These are phyloP conservation scores for Yamadazyma olivae DNA, from an alignment of 805 yeast genomes.

Conservation along the genomic window DNA sequence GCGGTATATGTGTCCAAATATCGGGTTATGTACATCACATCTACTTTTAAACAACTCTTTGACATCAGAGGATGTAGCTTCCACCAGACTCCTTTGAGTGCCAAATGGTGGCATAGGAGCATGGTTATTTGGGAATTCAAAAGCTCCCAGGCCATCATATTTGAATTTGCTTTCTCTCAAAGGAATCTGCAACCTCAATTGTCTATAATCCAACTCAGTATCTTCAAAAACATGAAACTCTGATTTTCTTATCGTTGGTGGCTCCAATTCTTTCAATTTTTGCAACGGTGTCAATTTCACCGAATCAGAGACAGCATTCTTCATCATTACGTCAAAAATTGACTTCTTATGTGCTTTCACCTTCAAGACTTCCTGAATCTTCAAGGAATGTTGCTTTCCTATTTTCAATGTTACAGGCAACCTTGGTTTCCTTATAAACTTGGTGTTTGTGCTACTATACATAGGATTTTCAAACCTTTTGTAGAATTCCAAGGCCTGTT, in stretches of 20 bases:
- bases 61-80: background rate
- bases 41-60: background rate
- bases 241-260: conserved; percentile 25
- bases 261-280: conserved; percentile 28
- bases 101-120: background rate
- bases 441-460: conserved; percentile 21
- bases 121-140: background rate
- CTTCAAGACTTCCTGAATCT: conserved; percentile 1
- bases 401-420: conserved; percentile 6
- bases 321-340: conserved; percentile 40
- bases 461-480: conserved; percentile 27
- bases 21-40: conserved; percentile 3
- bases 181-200: background rate
- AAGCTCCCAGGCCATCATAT: background rate
- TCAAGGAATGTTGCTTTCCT: conserved; percentile 2
- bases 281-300: conserved; percentile 27
- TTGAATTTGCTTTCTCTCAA: background rate
- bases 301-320: conserved; percentile 22
- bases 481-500: conserved; percentile 22
- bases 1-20: conserved; percentile 1
- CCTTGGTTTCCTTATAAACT: conserved; percentile 2
- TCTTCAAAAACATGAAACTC: conserved; percentile 31
- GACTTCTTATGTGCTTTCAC: conserved; percentile 12
- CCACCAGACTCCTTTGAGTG: no score
- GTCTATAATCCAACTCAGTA: background rate